Evolutionary conservation across 1,139 yeast genomes (phyloP).

Genomic region (Zygoascus hellenicus): DNA sequence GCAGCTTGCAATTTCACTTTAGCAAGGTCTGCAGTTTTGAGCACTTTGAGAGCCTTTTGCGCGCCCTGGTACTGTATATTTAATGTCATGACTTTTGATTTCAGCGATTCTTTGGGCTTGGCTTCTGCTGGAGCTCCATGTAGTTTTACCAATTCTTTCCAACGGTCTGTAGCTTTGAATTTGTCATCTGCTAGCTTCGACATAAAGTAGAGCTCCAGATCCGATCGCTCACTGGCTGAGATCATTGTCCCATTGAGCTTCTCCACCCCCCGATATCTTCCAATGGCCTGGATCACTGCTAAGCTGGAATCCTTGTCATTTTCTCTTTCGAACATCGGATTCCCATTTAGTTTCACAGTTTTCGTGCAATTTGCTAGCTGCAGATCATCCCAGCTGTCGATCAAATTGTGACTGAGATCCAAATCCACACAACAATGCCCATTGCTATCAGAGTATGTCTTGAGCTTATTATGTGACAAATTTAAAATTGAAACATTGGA

Average conservation of each 20-base stretch:
- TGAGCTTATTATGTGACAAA: slow-evolving; percentile 19
- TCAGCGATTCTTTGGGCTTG: slow-evolving; percentile 15
- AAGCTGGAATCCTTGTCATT: slow-evolving; percentile 33
- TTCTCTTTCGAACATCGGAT: slow-evolving; percentile 44
- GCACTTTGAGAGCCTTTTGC: slow-evolving; percentile 15
- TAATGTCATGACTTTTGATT: slow-evolving; percentile 18
- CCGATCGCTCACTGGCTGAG: slow-evolving; percentile 44
- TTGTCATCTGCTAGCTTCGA: slow-evolving; percentile 41
- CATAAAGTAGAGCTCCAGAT: slow-evolving; percentile 65
- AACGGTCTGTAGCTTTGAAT: slow-evolving; percentile 27
- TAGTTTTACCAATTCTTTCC: slow-evolving; percentile 28
- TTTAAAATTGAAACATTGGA: slow-evolving; percentile 11
- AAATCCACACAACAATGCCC: slow-evolving; percentile 27
- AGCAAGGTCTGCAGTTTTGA: slow-evolving; percentile 21
- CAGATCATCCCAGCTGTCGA: slow-evolving; percentile 45
- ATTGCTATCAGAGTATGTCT: neutral
- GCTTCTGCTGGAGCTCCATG: slow-evolving; percentile 29
- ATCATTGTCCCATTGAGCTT: slow-evolving; percentile 55
- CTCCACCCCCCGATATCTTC: slow-evolving; percentile 38
- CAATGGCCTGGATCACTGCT: slow-evolving; percentile 34
- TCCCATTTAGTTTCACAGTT: slow-evolving; percentile 44
- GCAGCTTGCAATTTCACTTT: slow-evolving; percentile 23
- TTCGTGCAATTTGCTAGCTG: slow-evolving; percentile 39
- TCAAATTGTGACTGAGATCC: slow-evolving; percentile 46
- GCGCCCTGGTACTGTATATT: slow-evolving; percentile 15